Percentiles rank a stretch among this genome's conserved stretches.
These are phyloP conservation scores for Pyrenophora teres DNA, from an alignment of 2,329 filamentous ascomycete genomes.

Conservation along the genomic window DNA sequence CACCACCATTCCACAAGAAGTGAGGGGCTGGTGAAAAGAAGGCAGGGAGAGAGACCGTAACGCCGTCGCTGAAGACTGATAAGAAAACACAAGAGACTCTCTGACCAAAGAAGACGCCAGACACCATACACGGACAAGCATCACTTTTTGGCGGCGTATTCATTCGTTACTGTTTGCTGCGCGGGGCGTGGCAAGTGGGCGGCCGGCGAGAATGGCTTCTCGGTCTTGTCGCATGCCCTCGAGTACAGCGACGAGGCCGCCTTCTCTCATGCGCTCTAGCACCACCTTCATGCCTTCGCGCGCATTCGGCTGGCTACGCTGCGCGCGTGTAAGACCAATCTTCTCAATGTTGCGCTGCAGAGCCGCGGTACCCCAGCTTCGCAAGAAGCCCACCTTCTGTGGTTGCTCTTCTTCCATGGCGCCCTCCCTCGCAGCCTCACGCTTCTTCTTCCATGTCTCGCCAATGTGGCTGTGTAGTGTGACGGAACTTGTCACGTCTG, in stretches of 20 bases:
- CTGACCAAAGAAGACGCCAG: not conserved
- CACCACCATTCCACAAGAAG: slow-evolving; percentile 9
- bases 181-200: slow-evolving; percentile 20
- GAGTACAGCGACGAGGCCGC: slow-evolving; percentile 70
- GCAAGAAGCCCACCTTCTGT: slow-evolving; percentile 61
- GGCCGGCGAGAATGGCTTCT: slow-evolving; percentile 46
- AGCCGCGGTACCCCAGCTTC: slow-evolving; percentile 69
- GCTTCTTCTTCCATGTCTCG: slow-evolving; percentile 63
- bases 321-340: slow-evolving; percentile 76
- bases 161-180: slow-evolving; percentile 30
- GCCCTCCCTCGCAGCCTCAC: slow-evolving; percentile 49
- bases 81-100: slow-evolving; percentile 15
- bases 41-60: slow-evolving; percentile 27
- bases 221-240: slow-evolving; percentile 71
- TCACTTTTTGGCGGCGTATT: not conserved
- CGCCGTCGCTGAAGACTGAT: slow-evolving; percentile 41
- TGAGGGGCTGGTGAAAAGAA: slow-evolving; percentile 8
- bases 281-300: slow-evolving; percentile 84
- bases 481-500: slow-evolving; percentile 74
- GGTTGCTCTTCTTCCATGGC: slow-evolving; percentile 51
- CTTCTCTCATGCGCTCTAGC: slow-evolving; percentile 69
- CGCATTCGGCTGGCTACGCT: slow-evolving; percentile 78
- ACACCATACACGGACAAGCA: not conserved
- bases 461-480: slow-evolving; percentile 74
- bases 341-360: slow-evolving; percentile 80